These are phyloP conservation scores for Euphorbia celastroides DNA, from an alignment of 441 rosid genomes.

Conservation along the genomic window DNA sequence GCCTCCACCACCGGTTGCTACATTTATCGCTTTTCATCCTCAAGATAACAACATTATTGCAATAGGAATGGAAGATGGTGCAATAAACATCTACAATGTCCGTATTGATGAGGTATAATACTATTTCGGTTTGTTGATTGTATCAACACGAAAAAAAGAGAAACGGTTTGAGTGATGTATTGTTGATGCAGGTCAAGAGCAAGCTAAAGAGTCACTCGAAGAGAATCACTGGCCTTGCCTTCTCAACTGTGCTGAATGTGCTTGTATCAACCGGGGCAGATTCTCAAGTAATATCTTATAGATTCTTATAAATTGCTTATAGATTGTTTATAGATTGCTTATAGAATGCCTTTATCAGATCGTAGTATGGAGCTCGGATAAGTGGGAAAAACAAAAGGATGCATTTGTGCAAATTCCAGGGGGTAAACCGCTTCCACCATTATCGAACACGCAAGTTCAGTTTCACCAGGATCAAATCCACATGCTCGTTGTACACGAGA, in stretches of 20 bases:
- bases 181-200: slow-evolving; percentile 31
- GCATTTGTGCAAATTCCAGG: slow-evolving; percentile 37
- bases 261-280: slow-evolving; percentile 59
- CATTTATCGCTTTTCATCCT: slow-evolving; percentile 59
- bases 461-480: slow-evolving; percentile 49
- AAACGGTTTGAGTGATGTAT: slow-evolving; percentile 1
- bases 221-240: slow-evolving; percentile 50
- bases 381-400: slow-evolving; percentile 42
- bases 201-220: slow-evolving; percentile 52
- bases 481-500: slow-evolving; percentile 40
- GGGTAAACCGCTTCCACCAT: slow-evolving; percentile 26
- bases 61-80: slow-evolving; percentile 56
- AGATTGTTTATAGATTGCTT: neutral
- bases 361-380: slow-evolving; percentile 44
- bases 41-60: slow-evolving; percentile 59
- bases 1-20: slow-evolving; percentile 51
- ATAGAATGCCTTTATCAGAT: slow-evolving; percentile 24
- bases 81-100: slow-evolving; percentile 46
- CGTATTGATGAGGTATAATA: slow-evolving; percentile 43
- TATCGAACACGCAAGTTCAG: slow-evolving; percentile 46
- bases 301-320: neutral
- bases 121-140: neutral
- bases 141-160: neutral
- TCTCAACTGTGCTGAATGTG: slow-evolving; percentile 35
- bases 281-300: slow-evolving; percentile 35